Percentiles rank a stretch among this genome's conserved stretches.
phyloP scores from a whole-genome alignment of 345 rosid genomes.

The Aquilaria sinensis region DNA sequence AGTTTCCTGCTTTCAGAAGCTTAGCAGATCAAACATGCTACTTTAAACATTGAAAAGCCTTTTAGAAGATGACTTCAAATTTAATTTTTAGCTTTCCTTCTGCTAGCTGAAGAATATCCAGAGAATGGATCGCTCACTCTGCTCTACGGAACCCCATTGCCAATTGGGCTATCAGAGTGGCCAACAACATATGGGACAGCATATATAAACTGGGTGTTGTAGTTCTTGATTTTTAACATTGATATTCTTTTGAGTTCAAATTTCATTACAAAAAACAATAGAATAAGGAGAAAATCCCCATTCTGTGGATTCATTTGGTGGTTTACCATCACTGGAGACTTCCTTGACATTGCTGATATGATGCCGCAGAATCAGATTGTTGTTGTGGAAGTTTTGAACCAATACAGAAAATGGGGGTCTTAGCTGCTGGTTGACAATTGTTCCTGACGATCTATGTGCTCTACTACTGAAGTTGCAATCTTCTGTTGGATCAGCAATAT shows the following conservation, averaged over 20 bases:
- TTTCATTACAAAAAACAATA: conserved; percentile 2
- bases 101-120: too few species aligned
- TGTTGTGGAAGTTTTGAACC: conserved; percentile 41
- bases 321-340: conserved; percentile 37
- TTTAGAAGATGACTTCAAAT: too few species aligned
- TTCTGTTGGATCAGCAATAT: conserved; percentile 42
- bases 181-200: too few species aligned
- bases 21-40: too few species aligned
- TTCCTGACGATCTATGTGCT: conserved; percentile 38
- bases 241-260: conserved; percentile 11
- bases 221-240: background rate
- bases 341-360: conserved; percentile 29
- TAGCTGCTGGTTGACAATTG: conserved; percentile 34
- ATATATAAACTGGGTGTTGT: background rate
- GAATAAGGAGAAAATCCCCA: background rate
- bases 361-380: conserved; percentile 22
- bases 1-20: too few species aligned
- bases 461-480: conserved; percentile 38
- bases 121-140: too few species aligned
- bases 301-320: background rate
- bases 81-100: too few species aligned
- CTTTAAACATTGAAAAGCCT: too few species aligned
- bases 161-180: too few species aligned
- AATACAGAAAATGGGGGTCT: conserved; percentile 61
- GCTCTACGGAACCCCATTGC: too few species aligned